A percentile compares a stretch with the other conserved stretches of the same genome.
Conservation (phyloP, 306 rosid species). For the Medicago arabica region DNA sequence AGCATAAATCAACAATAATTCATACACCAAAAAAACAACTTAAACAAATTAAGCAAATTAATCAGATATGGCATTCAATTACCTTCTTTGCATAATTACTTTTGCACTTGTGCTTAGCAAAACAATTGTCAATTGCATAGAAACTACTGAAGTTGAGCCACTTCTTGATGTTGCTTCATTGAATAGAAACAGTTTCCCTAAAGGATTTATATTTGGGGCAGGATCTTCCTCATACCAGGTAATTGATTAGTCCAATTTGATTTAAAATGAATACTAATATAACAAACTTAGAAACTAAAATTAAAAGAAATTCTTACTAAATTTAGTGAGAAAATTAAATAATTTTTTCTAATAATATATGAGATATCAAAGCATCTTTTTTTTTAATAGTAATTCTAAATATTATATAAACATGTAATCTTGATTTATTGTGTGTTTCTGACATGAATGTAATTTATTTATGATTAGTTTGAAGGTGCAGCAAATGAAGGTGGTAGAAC, state of each 20-base stretch:
- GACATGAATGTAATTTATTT: not conserved
- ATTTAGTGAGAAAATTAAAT: too few relatives aligned
- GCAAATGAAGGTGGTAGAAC: slow-evolving; percentile 58
- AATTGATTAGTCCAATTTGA: not conserved
- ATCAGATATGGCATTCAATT: slow-evolving; percentile 34
- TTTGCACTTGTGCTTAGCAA: not conserved
- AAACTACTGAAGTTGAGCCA: not conserved
- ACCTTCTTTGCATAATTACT: not conserved
- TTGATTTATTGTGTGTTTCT: not conserved
- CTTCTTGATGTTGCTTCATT: slow-evolving; percentile 31
- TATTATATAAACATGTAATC: not conserved
- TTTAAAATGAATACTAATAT: not conserved
- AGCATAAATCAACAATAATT: not conserved
- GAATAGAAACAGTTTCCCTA: slow-evolving; percentile 53
- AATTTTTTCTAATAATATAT: too few relatives aligned
- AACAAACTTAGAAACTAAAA: not conserved
- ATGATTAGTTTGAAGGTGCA: slow-evolving; percentile 64
- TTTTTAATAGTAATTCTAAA: too few relatives aligned
- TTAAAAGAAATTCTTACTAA: too few relatives aligned
- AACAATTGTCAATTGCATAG: not conserved
- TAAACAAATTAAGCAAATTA: not conserved
- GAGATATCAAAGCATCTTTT: too few relatives aligned
- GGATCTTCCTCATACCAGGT: slow-evolving; percentile 53
- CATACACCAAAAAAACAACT: not conserved
- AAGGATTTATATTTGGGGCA: slow-evolving; percentile 39